phyloP scores from a whole-genome alignment of 345 rosid species.

The Melaleuca alternifolia region DNA sequence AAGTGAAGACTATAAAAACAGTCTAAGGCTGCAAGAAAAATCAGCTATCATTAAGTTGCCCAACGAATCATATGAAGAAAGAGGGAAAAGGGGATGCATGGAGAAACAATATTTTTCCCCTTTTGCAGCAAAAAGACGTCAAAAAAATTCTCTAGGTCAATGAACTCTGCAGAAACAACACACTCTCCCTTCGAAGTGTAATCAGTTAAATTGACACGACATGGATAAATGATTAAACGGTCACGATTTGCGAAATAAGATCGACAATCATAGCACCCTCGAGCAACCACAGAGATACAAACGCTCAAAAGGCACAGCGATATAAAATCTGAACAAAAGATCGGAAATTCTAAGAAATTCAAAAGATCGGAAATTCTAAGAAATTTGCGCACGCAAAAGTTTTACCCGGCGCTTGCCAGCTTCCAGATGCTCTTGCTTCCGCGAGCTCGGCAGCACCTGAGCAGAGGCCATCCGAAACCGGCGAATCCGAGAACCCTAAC shows the following conservation, averaged over 20 bases:
- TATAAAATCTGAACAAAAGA: not conserved
- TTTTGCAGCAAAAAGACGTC: not conserved
- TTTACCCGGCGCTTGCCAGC: slow-evolving; percentile 93
- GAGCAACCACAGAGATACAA: not conserved
- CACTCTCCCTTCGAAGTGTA: not conserved
- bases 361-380: not conserved
- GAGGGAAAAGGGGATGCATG: not conserved
- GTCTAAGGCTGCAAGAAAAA: not conserved
- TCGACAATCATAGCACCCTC: not conserved
- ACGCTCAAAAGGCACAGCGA: not conserved
- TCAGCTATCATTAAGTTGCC: not conserved
- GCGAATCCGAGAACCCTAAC: not conserved
- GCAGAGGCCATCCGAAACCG: slow-evolving; percentile 71
- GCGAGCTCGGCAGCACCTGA: slow-evolving; percentile 66
- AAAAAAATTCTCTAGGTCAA: not conserved
- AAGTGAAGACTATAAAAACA: not conserved
- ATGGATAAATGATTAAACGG: not conserved
- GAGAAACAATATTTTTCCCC: not conserved
- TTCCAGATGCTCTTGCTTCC: slow-evolving; percentile 75
- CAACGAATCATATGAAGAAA: not conserved
- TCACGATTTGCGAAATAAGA: not conserved
- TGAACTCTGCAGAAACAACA: not conserved
- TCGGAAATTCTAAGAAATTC: not conserved
- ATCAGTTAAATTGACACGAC: not conserved
- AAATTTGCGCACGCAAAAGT: not conserved